Conservation (phyloP, 2,329 filamentous ascomycete species). For the Mycocentrospora acerina region DNA sequence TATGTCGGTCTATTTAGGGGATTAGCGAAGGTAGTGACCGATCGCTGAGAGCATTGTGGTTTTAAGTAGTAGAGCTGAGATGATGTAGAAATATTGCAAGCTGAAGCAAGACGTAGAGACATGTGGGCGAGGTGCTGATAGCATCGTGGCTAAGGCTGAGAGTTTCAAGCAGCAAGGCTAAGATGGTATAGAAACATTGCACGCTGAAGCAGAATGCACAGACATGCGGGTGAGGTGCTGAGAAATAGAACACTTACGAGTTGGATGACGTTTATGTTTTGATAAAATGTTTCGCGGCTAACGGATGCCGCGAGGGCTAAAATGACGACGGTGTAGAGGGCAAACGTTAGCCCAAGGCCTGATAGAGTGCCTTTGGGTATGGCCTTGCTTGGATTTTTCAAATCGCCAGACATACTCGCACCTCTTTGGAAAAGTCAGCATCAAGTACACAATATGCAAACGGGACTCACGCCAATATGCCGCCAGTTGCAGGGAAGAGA, state of each 20-base stretch:
- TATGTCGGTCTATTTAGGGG: constrained; percentile 67
- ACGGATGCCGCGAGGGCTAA: constrained; percentile 76
- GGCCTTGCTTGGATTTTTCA: constrained; percentile 78
- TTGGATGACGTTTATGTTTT: constrained; percentile 77
- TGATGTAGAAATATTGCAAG: too few relatives aligned
- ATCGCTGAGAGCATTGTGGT: too few relatives aligned
- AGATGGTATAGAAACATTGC: too few relatives aligned
- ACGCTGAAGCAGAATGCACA: too few relatives aligned
- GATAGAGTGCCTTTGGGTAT: constrained; percentile 84
- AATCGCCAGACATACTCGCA: constrained; percentile 86
- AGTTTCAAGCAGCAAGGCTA: too few relatives aligned
- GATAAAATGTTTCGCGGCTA: constrained; percentile 71
- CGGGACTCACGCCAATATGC: constrained; percentile 55
- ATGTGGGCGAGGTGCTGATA: too few relatives aligned
- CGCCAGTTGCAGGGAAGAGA: constrained; percentile 71
- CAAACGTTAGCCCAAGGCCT: constrained; percentile 73
- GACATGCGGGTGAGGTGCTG: background rate
- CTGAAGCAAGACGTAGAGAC: too few relatives aligned
- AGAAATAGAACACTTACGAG: constrained; percentile 48
- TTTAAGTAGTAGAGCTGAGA: too few relatives aligned
- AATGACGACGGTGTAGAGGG: constrained; percentile 74
- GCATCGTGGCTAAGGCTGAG: too few relatives aligned
- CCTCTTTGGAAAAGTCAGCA: constrained; percentile 56
- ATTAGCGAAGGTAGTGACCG: too few relatives aligned
- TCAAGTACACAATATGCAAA: background rate